phyloP scores from a whole-genome alignment of 805 yeast species.

The Kazachstania martiniae region DNA sequence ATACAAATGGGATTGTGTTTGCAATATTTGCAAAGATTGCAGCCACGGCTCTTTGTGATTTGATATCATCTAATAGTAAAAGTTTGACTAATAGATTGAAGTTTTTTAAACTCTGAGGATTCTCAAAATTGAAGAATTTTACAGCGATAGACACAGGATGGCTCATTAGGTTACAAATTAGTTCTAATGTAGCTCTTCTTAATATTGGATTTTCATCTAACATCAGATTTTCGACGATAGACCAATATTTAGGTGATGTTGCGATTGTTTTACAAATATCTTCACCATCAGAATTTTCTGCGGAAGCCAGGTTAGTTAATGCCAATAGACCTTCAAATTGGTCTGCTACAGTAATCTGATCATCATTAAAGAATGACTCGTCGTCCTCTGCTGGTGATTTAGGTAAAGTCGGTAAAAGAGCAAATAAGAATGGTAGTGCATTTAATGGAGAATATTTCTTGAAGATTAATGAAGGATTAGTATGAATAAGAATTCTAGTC shows the following conservation, averaged over 20 bases:
- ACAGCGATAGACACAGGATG: slow-evolving; percentile 31
- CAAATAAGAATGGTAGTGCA: slow-evolving; percentile 37
- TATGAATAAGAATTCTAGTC: slow-evolving; percentile 33
- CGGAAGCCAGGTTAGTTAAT: slow-evolving; percentile 54
- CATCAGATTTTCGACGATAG: slow-evolving; percentile 34
- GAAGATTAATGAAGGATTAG: slow-evolving; percentile 37
- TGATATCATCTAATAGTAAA: slow-evolving; percentile 29
- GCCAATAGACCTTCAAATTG: slow-evolving; percentile 51
- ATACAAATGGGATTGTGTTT: slow-evolving; percentile 27
- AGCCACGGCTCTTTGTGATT: slow-evolving; percentile 34
- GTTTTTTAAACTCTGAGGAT: slow-evolving; percentile 28
- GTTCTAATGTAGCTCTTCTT: slow-evolving; percentile 53
- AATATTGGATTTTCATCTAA: slow-evolving; percentile 37
- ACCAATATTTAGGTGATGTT: slow-evolving; percentile 34
- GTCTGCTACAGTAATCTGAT: slow-evolving; percentile 20
- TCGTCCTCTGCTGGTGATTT: neutral
- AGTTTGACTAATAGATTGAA: slow-evolving; percentile 34
- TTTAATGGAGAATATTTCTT: slow-evolving; percentile 33
- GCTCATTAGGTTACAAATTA: slow-evolving; percentile 48
- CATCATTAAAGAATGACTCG: slow-evolving; percentile 4
- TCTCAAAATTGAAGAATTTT: slow-evolving; percentile 47
- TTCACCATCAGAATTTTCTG: slow-evolving; percentile 31
- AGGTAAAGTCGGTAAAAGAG: slow-evolving; percentile 21
- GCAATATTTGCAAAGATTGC: slow-evolving; percentile 29
- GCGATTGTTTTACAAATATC: slow-evolving; percentile 24